These are phyloP conservation scores for Cicer cuneatum DNA, from an alignment of 306 rosid species.

Conservation along the genomic window DNA sequence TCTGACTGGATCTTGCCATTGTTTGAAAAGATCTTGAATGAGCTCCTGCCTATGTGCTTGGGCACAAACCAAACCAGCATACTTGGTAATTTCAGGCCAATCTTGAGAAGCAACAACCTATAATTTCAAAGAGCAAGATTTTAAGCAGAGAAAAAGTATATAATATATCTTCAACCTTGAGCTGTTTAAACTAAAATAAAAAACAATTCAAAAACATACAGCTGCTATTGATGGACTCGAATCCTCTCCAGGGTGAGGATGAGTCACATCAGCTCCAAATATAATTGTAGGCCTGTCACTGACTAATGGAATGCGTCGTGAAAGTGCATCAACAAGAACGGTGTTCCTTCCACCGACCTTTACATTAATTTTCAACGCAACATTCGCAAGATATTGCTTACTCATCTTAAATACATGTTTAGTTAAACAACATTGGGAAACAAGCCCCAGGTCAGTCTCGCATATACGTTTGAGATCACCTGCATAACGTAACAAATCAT, in stretches of 20 bases:
- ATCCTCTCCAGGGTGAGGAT: slow-evolving; percentile 99
- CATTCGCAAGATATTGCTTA: slow-evolving; percentile 94
- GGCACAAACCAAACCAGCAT: slow-evolving; percentile 95
- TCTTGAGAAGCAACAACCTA: slow-evolving; percentile 99
- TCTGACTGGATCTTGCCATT: slow-evolving; percentile 92
- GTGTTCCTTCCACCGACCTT: slow-evolving; percentile 98
- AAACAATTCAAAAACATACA: slow-evolving; percentile 52
- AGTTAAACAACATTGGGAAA: slow-evolving; percentile 93
- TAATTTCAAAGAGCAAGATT: neutral
- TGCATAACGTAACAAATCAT: slow-evolving; percentile 46
- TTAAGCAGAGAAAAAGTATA: neutral
- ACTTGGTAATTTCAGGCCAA: slow-evolving; percentile 96
- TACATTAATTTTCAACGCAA: slow-evolving; percentile 87
- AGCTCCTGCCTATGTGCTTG: slow-evolving; percentile 98
- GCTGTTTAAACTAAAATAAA: neutral
- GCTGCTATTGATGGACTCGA: slow-evolving; percentile 97
- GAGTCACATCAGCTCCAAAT: slow-evolving; percentile 99
- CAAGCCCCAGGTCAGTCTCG: slow-evolving; percentile 95
- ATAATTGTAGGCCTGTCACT: slow-evolving; percentile 94
- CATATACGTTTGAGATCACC: slow-evolving; percentile 94
- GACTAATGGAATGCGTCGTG: slow-evolving; percentile 87
- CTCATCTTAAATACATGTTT: slow-evolving; percentile 85
- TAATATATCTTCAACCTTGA: neutral
- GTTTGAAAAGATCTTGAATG: slow-evolving; percentile 86
- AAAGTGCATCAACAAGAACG: slow-evolving; percentile 91